Base-by-base conservation (phyloP, 495 filamentous ascomycete species). In the Beverwykella pulmonaria region DNA sequence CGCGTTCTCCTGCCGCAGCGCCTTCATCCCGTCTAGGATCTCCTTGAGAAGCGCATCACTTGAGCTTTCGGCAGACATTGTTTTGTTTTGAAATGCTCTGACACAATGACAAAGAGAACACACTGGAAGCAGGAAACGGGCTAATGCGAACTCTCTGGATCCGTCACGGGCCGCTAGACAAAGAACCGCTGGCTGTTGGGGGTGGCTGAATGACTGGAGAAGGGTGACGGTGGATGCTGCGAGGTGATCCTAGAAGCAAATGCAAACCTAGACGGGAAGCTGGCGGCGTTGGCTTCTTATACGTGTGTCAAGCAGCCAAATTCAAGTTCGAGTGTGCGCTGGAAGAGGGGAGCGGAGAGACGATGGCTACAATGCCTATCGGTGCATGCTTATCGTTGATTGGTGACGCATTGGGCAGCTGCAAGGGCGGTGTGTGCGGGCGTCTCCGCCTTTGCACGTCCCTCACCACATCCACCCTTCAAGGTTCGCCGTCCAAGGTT, bases 1-100 rank as follows among this genome's bases (percentile, higher is more conserved):
- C 29, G 76, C 71, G 69, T 90, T 87, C 66, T 82, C 82, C 65
- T 82, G 74, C 52, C 84, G 79, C 17, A 91, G 79, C 26, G 74
- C 74, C 63, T 79, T 81, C 50, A 89, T 67, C 25, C 76, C 78
- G 17, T 77, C 68, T 46, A 86, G 78, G 55, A 89, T 80, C 66
- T 84, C 80, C n/a, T 76, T 78, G 63, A 85, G 76, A 53, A 78
- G 65, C 29, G 73, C 68, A 58, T 69, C 61, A 58, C 25, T 68
- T 46, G 65, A 49, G 53, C 44, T 55, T 58, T 59, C 61, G 25
- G 56, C 32, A 48, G 70, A 63, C 70, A 72, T 72, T 41, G 22
- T 48, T 56, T 56, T 25, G n/a, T n/a, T 53, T 63, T 65, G 36
- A 19, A 14, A 39, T n/a, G 46, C 59, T 59, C 39, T 12, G 53